A percentile compares a stretch with the other conserved stretches of the same genome.
phyloP scores from a whole-genome alignment of 345 rosid genomes.

The Eucalyptus erythrocorys region DNA sequence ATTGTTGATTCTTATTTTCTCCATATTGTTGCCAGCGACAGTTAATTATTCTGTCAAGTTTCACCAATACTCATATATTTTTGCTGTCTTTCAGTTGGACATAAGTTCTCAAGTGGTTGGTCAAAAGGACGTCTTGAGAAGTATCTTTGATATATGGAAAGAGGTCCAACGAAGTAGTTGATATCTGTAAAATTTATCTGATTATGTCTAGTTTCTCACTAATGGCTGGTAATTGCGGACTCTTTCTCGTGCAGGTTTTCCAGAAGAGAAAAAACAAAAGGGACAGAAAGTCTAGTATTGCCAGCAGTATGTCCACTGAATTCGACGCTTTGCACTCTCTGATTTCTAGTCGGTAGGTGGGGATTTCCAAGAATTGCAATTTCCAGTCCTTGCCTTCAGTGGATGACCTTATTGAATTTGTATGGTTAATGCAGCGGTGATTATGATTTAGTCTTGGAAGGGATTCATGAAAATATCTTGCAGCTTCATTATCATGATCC shows the following conservation, averaged over 20 bases:
- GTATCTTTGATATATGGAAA: constrained; percentile 90
- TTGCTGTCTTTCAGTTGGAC: constrained; percentile 43
- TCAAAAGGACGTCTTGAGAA: constrained; percentile 75
- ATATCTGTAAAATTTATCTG: not conserved
- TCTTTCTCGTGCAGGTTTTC: constrained; percentile 47
- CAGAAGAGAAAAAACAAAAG: constrained; percentile 59
- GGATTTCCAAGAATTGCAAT: not conserved
- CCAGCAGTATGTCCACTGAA: constrained; percentile 26
- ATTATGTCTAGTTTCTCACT: not conserved
- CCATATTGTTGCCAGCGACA: not conserved
- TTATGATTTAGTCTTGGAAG: constrained; percentile 76
- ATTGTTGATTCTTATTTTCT: not conserved
- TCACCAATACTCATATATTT: not conserved
- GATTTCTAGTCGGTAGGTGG: constrained; percentile 55
- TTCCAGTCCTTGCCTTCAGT: not conserved
- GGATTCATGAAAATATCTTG: constrained; percentile 80
- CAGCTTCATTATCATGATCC: constrained; percentile 94
- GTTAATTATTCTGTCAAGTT: not conserved
- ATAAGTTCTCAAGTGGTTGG: constrained; percentile 91
- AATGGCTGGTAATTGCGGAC: not conserved
- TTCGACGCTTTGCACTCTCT: constrained; percentile 56
- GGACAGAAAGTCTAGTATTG: constrained; percentile 20
- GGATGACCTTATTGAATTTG: constrained; percentile 1
- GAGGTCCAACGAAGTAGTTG: constrained; percentile 39
- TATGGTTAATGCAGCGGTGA: constrained; percentile 61